Conservation (phyloP, 2,329 filamentous ascomycete genomes). For the Fusarium continuum region DNA sequence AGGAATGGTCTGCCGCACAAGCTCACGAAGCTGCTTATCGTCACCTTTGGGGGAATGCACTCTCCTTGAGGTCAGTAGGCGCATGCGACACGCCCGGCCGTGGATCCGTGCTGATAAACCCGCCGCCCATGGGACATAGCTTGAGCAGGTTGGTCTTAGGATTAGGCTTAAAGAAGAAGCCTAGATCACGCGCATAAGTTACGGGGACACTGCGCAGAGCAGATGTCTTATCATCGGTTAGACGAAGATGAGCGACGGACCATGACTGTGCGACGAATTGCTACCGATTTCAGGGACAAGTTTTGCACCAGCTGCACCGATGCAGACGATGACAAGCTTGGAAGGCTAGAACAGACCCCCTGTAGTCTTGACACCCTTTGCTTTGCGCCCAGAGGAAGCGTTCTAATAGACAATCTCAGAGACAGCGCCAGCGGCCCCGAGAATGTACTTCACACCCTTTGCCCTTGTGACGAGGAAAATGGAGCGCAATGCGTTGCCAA, state of each 20-base stretch:
- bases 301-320: slow-evolving; percentile 59
- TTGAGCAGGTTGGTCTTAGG: slow-evolving; percentile 66
- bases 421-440: slow-evolving; percentile 43
- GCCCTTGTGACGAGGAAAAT: slow-evolving; percentile 55
- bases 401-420: slow-evolving; percentile 41
- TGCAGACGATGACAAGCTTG: slow-evolving; percentile 59
- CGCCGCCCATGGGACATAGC: slow-evolving; percentile 66
- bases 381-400: not conserved
- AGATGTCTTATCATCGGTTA: slow-evolving; percentile 63
- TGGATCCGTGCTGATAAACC: slow-evolving; percentile 58
- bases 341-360: slow-evolving; percentile 34
- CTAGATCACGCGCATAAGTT: slow-evolving; percentile 68
- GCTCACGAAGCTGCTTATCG: slow-evolving; percentile 59
- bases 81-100: slow-evolving; percentile 53
- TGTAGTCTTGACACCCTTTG: slow-evolving; percentile 24
- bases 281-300: slow-evolving; percentile 59
- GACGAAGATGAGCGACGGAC: slow-evolving; percentile 67
- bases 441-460: slow-evolving; percentile 30
- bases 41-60: slow-evolving; percentile 61
- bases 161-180: slow-evolving; percentile 74
- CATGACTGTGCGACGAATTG: slow-evolving; percentile 66
- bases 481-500: slow-evolving; percentile 59
- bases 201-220: slow-evolving; percentile 67
- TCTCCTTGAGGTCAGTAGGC: slow-evolving; percentile 41
- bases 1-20: slow-evolving; percentile 63